A percentile compares a stretch with the other conserved stretches of the same genome.
phyloP scores from a whole-genome alignment of 2,329 filamentous ascomycete species.

The Ophiostoma ulmi region DNA sequence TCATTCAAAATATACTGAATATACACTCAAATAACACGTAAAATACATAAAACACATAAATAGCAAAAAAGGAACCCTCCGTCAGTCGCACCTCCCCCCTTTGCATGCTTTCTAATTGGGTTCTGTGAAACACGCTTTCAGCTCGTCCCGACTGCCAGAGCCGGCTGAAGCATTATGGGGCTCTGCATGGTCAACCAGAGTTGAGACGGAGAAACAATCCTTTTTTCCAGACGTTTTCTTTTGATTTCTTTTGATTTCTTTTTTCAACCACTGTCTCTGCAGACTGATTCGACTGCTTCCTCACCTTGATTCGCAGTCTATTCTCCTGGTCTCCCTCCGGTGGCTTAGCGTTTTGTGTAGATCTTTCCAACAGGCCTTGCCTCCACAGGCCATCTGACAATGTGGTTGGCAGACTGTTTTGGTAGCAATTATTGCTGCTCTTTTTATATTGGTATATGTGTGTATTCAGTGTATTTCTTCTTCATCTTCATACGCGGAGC shows the following conservation, averaged over 20 bases:
- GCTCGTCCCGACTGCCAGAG: conserved; percentile 21
- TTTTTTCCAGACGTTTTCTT: background rate
- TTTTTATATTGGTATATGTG: background rate
- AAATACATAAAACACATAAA: background rate
- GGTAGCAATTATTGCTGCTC: background rate
- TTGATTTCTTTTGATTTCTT: background rate
- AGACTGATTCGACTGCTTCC: no score
- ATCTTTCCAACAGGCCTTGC: background rate
- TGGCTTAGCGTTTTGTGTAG: background rate
- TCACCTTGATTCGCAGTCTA: background rate
- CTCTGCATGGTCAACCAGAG: conserved; percentile 10
- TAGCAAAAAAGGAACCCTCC: background rate
- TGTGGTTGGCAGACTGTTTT: background rate
- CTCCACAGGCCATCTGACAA: background rate
- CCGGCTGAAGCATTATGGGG: conserved; percentile 23
- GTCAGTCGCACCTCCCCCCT: background rate
- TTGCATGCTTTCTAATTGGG: conserved; percentile 14
- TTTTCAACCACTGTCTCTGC: background rate
- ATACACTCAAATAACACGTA: background rate
- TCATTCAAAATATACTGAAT: background rate
- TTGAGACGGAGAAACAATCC: background rate
- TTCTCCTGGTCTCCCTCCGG: background rate
- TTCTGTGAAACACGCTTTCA: conserved; percentile 21
- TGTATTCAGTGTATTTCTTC: background rate
- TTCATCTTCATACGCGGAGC: background rate